Base-by-base conservation (phyloP, 441 rosid species). In the Euphorbia corollata region DNA sequence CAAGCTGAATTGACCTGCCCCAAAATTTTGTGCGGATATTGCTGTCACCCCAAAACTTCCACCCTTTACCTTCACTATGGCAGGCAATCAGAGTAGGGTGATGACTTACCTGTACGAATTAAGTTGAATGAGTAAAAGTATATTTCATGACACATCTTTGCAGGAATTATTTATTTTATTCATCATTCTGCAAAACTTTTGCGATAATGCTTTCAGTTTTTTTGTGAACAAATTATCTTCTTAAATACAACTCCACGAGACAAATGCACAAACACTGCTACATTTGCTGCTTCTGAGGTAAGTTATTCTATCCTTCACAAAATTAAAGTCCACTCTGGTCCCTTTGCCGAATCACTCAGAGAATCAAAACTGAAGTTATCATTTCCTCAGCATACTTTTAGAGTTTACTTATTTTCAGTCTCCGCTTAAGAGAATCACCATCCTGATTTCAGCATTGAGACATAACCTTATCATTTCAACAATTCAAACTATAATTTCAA, bases 1-100 rank as follows among this genome's bases (percentile, higher is more conserved):
- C 90, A 58, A 94, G 89, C 86, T 89, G 96, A 83, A 94, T 94
- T n/a, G 99, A 94, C 69, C 87, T 85, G 39, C 99, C 99, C 99
- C 99, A 91, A 75, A 94, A 91, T 82, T 94, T 94, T n/a, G 97
- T 78, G 58, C 82, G 83, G 69, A 94, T 81, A 73, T 91, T 91
- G 74, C 96, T 89, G 74, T 94, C 99, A 6, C 88, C 97, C 89
- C 91, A 94, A 79, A 94, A 89, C 78, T 86, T 89, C 99, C 99
- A 94, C 51, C 99, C 97, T 79, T 79, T 86, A 64, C 99, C 97
- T 85, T 94, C 85, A 75, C 93, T 85, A 71, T 94, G 97, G 83
- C 99, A 94, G 63, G 97, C 99, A 72, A 94, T 81, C 63, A 93
- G 77, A 65, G 99, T 93, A 72, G 99, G 99, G 78, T 93, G 99